Evolutionary conservation across 176 grass and related monocot genomes (phyloP), one percentile per base, ranked within the genome.

Genomic region (Elymus sibiricus): DNA sequence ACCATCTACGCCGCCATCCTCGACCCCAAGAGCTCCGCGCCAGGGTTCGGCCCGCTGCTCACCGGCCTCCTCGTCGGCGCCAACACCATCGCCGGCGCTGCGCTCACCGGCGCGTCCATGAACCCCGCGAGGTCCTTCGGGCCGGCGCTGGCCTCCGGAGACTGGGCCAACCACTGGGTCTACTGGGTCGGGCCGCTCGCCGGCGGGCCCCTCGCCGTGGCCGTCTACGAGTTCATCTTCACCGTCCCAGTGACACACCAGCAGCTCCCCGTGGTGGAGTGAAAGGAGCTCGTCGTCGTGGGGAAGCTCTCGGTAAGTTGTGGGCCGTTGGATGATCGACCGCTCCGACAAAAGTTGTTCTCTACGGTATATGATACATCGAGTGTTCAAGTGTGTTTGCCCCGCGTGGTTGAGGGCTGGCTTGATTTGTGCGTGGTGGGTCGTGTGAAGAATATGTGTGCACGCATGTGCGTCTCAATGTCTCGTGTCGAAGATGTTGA

Each of bases 71-170:
- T 98, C 35, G 92, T 95, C 17, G 92, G 91, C 10, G 93, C 93
- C 37, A 98, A 98, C 90, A 94, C 91, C 74, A 10, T 98, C 61
- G 93, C 96, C 3, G 96, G 93, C 34, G 93, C 84, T 2, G 74
- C 82, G 4, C 94, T 98, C 79, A 91, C 93, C 2, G 93, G 96
- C n/a, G 93, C 93, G 2, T 98, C 96, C 19, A 98, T 98, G 93
- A 98, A 98, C 84, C 96, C 96, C 31, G 93, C 92, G 3, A 31
- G 96, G 53, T 94, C 96, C 5, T 95, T 98, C 28, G 94, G 96
- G 1, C 92, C 96, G 5, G 96, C 96, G 13, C 69, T 98, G 34
- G 93, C 81, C 21, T 14, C 78, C 3, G 83, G 94, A 12, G 77
- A 88, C 22, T 98, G 93, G 93, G 92, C 82, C 0, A 64, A 95